Conservation (phyloP, 148 eudicot species). For the Chenopodium berlandieri region DNA sequence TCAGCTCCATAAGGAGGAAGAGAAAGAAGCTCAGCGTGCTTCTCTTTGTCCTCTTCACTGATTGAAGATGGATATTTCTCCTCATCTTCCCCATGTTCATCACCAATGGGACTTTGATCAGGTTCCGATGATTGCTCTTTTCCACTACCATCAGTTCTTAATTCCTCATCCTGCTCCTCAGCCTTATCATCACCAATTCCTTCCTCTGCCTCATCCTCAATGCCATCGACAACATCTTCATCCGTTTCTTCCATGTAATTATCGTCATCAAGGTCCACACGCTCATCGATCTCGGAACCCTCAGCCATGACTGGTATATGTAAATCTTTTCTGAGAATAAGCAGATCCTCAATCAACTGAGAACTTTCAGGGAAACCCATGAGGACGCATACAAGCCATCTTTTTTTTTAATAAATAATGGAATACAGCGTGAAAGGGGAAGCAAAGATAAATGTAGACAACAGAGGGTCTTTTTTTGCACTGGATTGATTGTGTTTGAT, state of each 20-base stretch:
- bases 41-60: conserved; percentile 45
- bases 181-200: conserved; percentile 55
- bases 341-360: conserved; percentile 29
- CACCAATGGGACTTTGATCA: conserved; percentile 38
- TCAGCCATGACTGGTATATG: conserved; percentile 64
- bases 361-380: conserved; percentile 28
- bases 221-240: conserved; percentile 71
- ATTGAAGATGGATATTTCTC: conserved; percentile 38
- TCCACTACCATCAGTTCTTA: conserved; percentile 46
- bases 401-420: conserved; percentile 1
- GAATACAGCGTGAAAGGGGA: conserved; percentile 31
- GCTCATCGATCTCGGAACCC: conserved; percentile 82
- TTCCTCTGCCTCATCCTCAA: conserved; percentile 66
- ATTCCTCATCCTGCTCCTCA: conserved; percentile 52
- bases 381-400: conserved; percentile 31
- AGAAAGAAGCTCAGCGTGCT: conserved; percentile 70
- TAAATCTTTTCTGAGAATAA: conserved; percentile 36
- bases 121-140: conserved; percentile 48
- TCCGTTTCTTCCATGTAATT: conserved; percentile 82
- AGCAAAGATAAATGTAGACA: conserved; percentile 22
- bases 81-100: conserved; percentile 45
- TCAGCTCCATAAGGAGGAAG: conserved; percentile 95
- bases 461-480: conserved; percentile 17
- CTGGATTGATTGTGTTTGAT: conserved; percentile 28
- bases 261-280: conserved; percentile 95